Evolutionary conservation across 345 rosid genomes (phyloP).

Genomic region (Linum trigynum): DNA sequence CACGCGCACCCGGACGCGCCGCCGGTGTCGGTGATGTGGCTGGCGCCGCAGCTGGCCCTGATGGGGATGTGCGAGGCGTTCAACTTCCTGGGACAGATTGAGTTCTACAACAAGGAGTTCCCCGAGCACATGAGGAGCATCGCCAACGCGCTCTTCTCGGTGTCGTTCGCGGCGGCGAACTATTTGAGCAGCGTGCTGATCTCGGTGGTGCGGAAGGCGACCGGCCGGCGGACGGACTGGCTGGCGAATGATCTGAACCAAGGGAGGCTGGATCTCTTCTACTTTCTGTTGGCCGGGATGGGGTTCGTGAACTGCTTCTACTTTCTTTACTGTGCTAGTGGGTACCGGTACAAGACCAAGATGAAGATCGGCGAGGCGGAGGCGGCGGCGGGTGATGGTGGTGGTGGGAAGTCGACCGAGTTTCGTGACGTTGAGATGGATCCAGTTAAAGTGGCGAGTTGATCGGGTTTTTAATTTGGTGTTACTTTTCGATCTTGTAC

Average conservation of each 20-base stretch:
- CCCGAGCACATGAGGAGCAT: constrained; percentile 38
- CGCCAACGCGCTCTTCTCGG: constrained; percentile 19
- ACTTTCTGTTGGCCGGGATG: constrained; percentile 25
- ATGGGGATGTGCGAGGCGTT: constrained; percentile 30
- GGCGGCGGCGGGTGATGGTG: neutral
- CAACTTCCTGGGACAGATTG: constrained; percentile 22
- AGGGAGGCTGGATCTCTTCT: constrained; percentile 31
- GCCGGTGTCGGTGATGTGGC: constrained; percentile 32
- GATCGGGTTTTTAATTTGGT: no score
- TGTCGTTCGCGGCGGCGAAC: constrained; percentile 15
- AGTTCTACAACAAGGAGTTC: constrained; percentile 35
- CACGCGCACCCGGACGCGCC: constrained; percentile 10
- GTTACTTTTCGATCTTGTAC: no score
- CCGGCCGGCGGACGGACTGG: constrained; percentile 15
- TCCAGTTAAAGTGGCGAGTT: neutral
- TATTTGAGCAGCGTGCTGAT: constrained; percentile 15
- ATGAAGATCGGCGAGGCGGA: neutral
- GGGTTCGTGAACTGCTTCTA: constrained; percentile 18
- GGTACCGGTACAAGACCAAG: constrained; percentile 20
- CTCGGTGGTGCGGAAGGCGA: constrained; percentile 13
- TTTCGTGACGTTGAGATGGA: neutral
- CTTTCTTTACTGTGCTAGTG: constrained; percentile 20
- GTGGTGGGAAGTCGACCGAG: neutral
- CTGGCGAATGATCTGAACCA: constrained; percentile 23
- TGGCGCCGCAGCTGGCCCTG: constrained; percentile 26